phyloP scores from a whole-genome alignment of 495 filamentous ascomycete species.

The Lasiosphaeris hirsuta region DNA sequence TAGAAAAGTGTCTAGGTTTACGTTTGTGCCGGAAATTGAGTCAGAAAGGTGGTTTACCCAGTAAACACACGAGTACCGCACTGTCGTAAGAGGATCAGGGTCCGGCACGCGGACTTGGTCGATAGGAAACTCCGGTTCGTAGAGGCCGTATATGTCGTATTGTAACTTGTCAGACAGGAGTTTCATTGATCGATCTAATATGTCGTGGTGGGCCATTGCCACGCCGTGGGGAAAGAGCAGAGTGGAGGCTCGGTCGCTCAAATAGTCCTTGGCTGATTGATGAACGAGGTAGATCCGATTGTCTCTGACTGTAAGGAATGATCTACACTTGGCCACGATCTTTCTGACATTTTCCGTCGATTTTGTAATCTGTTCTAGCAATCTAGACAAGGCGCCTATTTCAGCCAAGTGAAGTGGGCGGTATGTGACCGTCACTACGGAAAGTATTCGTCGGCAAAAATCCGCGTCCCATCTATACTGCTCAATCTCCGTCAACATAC shows the following conservation, averaged over 20 bases:
- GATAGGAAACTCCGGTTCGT: background rate
- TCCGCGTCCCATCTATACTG: background rate
- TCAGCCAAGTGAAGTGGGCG: background rate
- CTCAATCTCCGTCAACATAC: constrained; percentile 21
- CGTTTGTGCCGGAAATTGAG: background rate
- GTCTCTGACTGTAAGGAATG: too few species aligned
- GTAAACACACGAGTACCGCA: background rate
- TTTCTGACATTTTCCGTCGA: too few species aligned
- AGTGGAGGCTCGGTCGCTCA: too few species aligned
- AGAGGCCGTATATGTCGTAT: background rate
- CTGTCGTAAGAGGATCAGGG: background rate
- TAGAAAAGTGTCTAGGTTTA: background rate
- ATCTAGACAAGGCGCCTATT: background rate
- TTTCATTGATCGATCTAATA: too few species aligned
- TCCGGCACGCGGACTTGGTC: background rate
- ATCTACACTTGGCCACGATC: too few species aligned
- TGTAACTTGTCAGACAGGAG: background rate
- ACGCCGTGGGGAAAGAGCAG: too few species aligned
- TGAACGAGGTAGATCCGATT: too few species aligned
- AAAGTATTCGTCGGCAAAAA: background rate
- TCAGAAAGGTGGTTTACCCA: background rate
- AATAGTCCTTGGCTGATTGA: too few species aligned
- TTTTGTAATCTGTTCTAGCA: too few species aligned
- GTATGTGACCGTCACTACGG: background rate
- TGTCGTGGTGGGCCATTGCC: too few species aligned